Evolutionary conservation across 805 yeast species (phyloP).

Genomic region (Lipomyces lipofer): DNA sequence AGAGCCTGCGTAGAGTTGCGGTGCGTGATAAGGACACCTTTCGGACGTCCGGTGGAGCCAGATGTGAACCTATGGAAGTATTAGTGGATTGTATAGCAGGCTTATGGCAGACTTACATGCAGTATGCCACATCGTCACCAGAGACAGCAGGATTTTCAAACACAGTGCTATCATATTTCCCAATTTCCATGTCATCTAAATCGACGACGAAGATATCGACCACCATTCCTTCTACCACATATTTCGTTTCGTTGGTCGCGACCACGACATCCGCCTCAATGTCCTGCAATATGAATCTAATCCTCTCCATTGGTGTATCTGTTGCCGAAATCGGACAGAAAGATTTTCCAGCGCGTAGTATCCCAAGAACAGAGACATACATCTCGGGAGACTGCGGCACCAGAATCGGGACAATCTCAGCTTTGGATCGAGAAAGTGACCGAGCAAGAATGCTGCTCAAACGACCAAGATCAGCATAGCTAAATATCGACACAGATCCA

Average conservation of each 20-base stretch:
- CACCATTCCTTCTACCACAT: constrained; percentile 4
- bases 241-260: constrained; percentile 5
- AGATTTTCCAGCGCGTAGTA: constrained; percentile 32
- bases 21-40: constrained; percentile 47
- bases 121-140: constrained; percentile 20
- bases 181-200: background rate
- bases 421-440: background rate
- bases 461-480: constrained; percentile 15
- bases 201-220: constrained; percentile 9
- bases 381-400: constrained; percentile 29
- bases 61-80: constrained; percentile 44
- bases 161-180: background rate
- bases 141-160: background rate
- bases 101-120: constrained; percentile 30
- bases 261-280: constrained; percentile 24
- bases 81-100: too few relatives aligned
- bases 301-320: constrained; percentile 27
- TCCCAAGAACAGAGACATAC: constrained; percentile 31
- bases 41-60: constrained; percentile 56
- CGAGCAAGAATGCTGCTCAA: constrained; percentile 8
- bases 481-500: background rate
- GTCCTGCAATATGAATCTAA: constrained; percentile 26
- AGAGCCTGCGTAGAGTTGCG: constrained; percentile 29
- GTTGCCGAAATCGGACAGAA: constrained; percentile 31
- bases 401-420: constrained; percentile 28